Percentiles rank a stretch among this genome's conserved stretches.
phyloP scores from a whole-genome alignment of 2,329 filamentous ascomycete species.

The Exophiala xenobiotica region DNA sequence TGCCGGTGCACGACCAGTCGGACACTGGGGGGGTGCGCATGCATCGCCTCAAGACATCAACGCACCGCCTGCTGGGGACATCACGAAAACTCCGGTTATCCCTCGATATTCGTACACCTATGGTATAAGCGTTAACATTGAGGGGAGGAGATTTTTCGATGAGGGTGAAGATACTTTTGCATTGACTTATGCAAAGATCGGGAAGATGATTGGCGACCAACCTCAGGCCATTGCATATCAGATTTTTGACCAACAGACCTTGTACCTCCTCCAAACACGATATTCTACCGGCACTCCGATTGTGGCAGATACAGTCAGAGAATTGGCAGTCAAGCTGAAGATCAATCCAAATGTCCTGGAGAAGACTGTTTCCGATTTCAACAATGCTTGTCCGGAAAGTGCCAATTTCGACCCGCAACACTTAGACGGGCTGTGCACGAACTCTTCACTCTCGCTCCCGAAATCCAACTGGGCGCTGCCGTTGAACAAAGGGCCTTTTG shows the following conservation, averaged over 20 bases:
- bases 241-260: constrained; percentile 58
- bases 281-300: constrained; percentile 61
- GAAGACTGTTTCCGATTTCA: constrained; percentile 11
- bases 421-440: constrained; percentile 62
- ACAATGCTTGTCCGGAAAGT: constrained; percentile 36
- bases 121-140: constrained; percentile 61
- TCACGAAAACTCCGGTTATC: constrained; percentile 60
- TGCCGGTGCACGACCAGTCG: constrained; percentile 52
- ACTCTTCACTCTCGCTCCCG: constrained; percentile 47
- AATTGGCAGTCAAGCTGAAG: constrained; percentile 53
- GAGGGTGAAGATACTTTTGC: constrained; percentile 65
- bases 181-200: constrained; percentile 66
- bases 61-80: constrained; percentile 56
- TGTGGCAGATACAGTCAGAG: constrained; percentile 51
- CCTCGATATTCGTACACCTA: constrained; percentile 68
- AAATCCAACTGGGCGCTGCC: constrained; percentile 68
- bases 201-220: constrained; percentile 60
- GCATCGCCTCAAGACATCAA: constrained; percentile 65
- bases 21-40: constrained; percentile 65
- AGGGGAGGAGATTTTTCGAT: constrained; percentile 63
- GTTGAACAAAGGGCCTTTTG: constrained; percentile 56
- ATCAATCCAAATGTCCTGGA: constrained; percentile 44
- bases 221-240: constrained; percentile 61
- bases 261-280: constrained; percentile 56
- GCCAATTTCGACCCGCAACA: constrained; percentile 57